Evolutionary conservation across 2,329 filamentous ascomycete genomes (phyloP).

Genomic region (Colletotrichum chrysophilum): DNA sequence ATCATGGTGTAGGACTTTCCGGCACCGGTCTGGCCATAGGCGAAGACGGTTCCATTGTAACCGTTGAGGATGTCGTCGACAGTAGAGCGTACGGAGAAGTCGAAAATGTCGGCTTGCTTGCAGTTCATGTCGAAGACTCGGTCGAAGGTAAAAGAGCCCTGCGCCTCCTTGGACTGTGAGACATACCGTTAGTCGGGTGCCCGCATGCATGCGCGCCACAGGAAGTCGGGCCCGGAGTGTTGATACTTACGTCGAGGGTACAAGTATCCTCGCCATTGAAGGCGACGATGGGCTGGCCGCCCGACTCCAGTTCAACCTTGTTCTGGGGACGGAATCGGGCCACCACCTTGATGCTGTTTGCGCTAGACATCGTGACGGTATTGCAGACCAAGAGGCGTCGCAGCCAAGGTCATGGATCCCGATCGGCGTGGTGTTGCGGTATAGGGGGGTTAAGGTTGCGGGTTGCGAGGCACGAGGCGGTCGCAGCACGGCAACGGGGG

Average conservation of each 20-base stretch:
- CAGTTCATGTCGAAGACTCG: slow-evolving; percentile 96
- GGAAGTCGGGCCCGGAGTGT: background rate
- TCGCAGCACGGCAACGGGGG: slow-evolving; percentile 18
- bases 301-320: slow-evolving; percentile 87
- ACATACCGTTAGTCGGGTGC: background rate
- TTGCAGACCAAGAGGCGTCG: slow-evolving; percentile 16
- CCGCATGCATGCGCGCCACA: background rate
- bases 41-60: slow-evolving; percentile 99
- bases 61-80: slow-evolving; percentile 98
- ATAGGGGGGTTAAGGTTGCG: background rate
- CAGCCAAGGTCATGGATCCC: slow-evolving; percentile 14
- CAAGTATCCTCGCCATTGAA: slow-evolving; percentile 93
- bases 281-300: slow-evolving; percentile 88
- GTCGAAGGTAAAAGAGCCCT: slow-evolving; percentile 93
- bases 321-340: slow-evolving; percentile 98
- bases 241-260: slow-evolving; percentile 74
- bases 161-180: slow-evolving; percentile 77
- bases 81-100: slow-evolving; percentile 94
- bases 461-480: slow-evolving; percentile 20
- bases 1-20: slow-evolving; percentile 99
- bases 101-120: slow-evolving; percentile 91
- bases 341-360: slow-evolving; percentile 83
- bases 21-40: slow-evolving; percentile 96
- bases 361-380: slow-evolving; percentile 57
- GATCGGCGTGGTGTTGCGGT: background rate